Evolutionary conservation across 2,329 filamentous ascomycete species (phyloP).

Genomic region (Penicillium sp.): DNA sequence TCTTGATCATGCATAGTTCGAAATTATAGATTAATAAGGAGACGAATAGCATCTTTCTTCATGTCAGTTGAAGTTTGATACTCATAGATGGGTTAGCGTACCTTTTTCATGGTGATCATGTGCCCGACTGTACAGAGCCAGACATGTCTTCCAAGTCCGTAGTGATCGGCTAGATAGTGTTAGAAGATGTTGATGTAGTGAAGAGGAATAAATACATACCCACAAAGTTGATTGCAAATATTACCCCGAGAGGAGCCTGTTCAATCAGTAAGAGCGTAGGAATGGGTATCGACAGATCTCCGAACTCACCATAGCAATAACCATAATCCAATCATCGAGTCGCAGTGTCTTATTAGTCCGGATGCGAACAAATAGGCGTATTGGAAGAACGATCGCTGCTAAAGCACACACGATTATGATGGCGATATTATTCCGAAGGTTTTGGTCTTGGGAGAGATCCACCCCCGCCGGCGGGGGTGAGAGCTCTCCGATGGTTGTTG

Average conservation of each 20-base stretch:
- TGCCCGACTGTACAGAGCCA: constrained; percentile 1
- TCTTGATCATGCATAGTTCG: constrained; percentile 7
- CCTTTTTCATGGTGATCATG: constrained; percentile 1
- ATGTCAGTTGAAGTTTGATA: neutral
- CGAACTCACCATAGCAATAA: neutral
- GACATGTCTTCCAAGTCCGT: constrained; percentile 8
- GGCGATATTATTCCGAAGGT: neutral
- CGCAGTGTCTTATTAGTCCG: neutral
- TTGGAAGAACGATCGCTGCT: neutral
- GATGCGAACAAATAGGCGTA: neutral
- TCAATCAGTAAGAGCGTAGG: neutral
- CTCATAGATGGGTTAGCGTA: neutral
- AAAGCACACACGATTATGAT: constrained; percentile 1
- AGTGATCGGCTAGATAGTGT: neutral
- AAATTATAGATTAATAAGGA: constrained; percentile 10
- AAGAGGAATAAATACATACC: neutral
- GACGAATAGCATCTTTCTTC: constrained; percentile 3
- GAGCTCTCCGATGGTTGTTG: neutral
- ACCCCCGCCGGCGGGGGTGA: constrained; percentile 1
- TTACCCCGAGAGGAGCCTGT: neutral
- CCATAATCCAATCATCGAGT: constrained; percentile 8
- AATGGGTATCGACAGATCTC: neutral
- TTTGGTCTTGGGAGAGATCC: neutral
- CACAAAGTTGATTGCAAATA: neutral
- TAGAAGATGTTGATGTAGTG: neutral